Base-by-base conservation (phyloP, 1,139 yeast species). In the Suhomyces wounanorum region DNA sequence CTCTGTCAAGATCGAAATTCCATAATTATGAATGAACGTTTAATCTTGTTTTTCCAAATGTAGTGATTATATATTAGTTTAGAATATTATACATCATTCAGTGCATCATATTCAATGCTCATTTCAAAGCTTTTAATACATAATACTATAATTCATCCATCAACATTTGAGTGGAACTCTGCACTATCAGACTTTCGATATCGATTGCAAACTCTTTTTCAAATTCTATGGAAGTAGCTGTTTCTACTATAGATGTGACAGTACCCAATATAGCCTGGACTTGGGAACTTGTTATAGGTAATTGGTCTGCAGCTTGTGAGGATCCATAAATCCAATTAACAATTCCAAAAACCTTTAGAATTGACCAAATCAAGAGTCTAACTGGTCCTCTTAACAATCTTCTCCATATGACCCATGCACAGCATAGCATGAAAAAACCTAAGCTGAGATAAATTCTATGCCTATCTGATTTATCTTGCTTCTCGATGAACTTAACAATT, bases 331-430 rank as follows among this genome's bases (percentile, higher is more conserved):
- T 11, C 63, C 61, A 60, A 38, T 48, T 52, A 17, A 78, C 71
- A 1, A 82, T 58, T 1, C 81, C 66, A 52, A 83, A 67, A 11
- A 79, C 60, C 60, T 79, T 79, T 50, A 81, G 65, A 6, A 83
- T 45, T 0, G 84, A 64, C 91, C 90, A 85, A n/a, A 86, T 51
- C 31, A 84, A 54, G 11, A 86, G 61, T 60, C 68, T 69, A 1
- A 83, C 71, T 0, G 92, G 92, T 13, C 79, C 70, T 58, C 78
- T 73, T 40, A 87, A 67, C 3, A 87, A 72, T 50, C 92, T 70
- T 56, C 85, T 69, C 84, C 87, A 87, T 1, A 85, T 56, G 18
- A 87, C 82, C 87, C 89, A 85, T 3, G 69, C 62, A 55, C 87
- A 72, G 36, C 85, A 85, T 2, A 77, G 56, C 2, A 77, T 69